Percentiles rank a stretch among this genome's conserved stretches.
phyloP scores from a whole-genome alignment of 139 green algal genomes.

The Spirogloea muscicola region DNA sequence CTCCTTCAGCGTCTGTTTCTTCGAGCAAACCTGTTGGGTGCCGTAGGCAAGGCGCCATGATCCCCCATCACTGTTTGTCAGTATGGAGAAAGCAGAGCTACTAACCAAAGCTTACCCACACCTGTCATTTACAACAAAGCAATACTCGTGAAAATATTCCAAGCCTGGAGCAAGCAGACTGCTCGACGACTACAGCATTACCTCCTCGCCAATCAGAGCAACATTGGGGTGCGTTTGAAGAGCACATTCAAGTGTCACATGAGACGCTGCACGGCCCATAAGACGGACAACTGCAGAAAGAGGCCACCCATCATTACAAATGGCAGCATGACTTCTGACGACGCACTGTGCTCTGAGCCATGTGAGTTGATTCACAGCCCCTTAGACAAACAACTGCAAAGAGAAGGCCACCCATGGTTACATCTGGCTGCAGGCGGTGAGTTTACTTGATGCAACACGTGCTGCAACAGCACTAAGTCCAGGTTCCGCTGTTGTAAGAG shows the following conservation, averaged over 20 bases:
- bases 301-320: too few species aligned
- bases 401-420: not conserved
- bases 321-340: too few species aligned
- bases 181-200: not conserved
- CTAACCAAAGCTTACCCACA: too few species aligned
- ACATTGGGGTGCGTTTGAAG: conserved; percentile 65
- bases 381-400: too few species aligned
- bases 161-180: not conserved
- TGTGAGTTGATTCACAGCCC: too few species aligned
- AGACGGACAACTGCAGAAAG: conserved; percentile 57
- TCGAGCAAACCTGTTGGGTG: conserved; percentile 35
- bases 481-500: not conserved
- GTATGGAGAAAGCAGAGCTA: too few species aligned
- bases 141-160: too few species aligned
- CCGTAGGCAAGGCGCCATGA: too few species aligned
- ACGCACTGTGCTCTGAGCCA: too few species aligned
- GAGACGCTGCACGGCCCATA: conserved; percentile 61
- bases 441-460: not conserved
- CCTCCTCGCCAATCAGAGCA: conserved; percentile 62
- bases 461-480: not conserved
- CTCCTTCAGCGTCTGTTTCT: conserved; percentile 46
- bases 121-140: too few species aligned
- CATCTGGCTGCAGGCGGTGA: not conserved
- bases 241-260: conserved; percentile 67
- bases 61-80: too few species aligned